Percentiles rank a stretch among this genome's conserved stretches.
phyloP scores from a whole-genome alignment of 192 early-diverging fungal species.

The Thoreauomyces humboldtii region DNA sequence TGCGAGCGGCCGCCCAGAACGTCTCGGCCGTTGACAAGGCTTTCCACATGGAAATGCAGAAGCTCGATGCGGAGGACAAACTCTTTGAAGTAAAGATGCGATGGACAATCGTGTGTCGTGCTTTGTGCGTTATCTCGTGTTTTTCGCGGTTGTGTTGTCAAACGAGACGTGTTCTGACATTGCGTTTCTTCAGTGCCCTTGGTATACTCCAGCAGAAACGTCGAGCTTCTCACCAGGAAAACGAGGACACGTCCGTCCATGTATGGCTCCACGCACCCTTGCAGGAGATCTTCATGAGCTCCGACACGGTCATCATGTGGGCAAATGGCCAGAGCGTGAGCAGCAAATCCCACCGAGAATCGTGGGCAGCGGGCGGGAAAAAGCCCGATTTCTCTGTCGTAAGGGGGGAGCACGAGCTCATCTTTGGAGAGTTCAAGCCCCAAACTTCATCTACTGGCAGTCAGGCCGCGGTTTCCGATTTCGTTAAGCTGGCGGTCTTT shows the following conservation, averaged over 20 bases:
- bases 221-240: background rate
- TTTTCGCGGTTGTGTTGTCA: too few species aligned
- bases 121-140: too few species aligned
- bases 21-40: too few species aligned
- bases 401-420: background rate
- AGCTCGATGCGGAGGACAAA: too few species aligned
- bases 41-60: too few species aligned
- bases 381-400: background rate
- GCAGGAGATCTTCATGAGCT: background rate
- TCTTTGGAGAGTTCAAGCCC: background rate
- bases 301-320: background rate
- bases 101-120: too few species aligned
- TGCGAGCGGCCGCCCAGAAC: too few species aligned
- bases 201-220: background rate
- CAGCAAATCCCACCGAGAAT: background rate
- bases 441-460: background rate
- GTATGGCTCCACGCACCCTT: slow-evolving; percentile 3
- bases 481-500: background rate
- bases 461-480: background rate
- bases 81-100: too few species aligned
- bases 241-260: slow-evolving; percentile 8
- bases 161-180: too few species aligned
- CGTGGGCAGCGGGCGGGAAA: slow-evolving; percentile 1
- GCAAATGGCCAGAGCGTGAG: slow-evolving; percentile 2
- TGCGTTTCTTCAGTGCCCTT: slow-evolving; percentile 2